A percentile compares a stretch with the other conserved stretches of the same genome.
Conservation (phyloP, 495 filamentous ascomycete genomes). For the Ramalina peruviana region DNA sequence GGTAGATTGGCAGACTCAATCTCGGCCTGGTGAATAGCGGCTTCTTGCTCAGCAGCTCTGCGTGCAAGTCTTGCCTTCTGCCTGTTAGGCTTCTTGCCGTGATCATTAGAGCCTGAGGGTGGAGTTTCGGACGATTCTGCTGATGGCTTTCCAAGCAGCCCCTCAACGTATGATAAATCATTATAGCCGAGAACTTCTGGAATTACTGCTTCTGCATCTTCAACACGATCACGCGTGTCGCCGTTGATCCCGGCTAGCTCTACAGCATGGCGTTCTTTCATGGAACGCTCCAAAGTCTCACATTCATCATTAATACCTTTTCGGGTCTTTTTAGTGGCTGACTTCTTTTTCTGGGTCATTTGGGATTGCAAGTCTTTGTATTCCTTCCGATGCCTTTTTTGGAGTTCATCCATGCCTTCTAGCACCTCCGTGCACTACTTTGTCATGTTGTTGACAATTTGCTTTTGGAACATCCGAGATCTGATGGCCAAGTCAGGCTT, state of each 20-base stretch:
- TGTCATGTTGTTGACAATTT: background rate
- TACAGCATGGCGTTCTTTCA: slow-evolving; percentile 50
- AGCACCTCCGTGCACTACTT: background rate
- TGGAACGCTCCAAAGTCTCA: slow-evolving; percentile 50
- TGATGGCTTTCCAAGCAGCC: background rate
- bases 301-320: slow-evolving; percentile 81
- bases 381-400: slow-evolving; percentile 75
- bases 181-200: background rate
- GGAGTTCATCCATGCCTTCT: slow-evolving; percentile 52
- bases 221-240: slow-evolving; percentile 9
- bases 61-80: slow-evolving; percentile 84
- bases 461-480: background rate
- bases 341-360: slow-evolving; percentile 89
- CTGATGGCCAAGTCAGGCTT: too few species aligned
- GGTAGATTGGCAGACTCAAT: slow-evolving; percentile 61
- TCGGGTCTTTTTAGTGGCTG: slow-evolving; percentile 88
- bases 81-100: slow-evolving; percentile 65
- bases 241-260: slow-evolving; percentile 53
- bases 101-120: slow-evolving; percentile 7
- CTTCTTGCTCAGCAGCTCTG: slow-evolving; percentile 70
- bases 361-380: slow-evolving; percentile 68
- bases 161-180: background rate
- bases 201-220: background rate
- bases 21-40: slow-evolving; percentile 48
- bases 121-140: slow-evolving; percentile 5